Percentiles rank a stretch among this genome's conserved stretches.
Conservation (phyloP, 2,329 filamentous ascomycete genomes). For the Tothia fuscella region DNA sequence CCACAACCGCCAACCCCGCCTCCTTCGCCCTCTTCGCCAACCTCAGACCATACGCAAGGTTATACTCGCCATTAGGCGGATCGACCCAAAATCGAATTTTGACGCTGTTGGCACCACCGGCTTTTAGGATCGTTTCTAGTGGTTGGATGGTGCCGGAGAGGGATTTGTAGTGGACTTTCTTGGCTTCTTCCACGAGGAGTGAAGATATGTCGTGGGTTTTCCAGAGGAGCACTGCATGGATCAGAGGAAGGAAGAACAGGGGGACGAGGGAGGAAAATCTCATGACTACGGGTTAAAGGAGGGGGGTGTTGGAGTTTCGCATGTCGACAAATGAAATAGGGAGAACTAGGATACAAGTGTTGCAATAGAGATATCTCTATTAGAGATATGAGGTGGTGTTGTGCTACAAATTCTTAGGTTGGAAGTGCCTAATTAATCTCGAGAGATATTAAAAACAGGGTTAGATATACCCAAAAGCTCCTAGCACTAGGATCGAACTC, state of each 20-base stretch:
- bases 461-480: too few species aligned
- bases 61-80: conserved; percentile 50
- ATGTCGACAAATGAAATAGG: too few species aligned
- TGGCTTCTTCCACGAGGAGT: conserved; percentile 1
- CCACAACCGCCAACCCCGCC: conserved; percentile 47
- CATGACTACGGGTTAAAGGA: not conserved
- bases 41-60: conserved; percentile 57
- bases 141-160: not conserved
- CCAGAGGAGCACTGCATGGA: not conserved
- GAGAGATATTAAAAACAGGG: too few species aligned
- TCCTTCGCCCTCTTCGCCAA: conserved; percentile 54
- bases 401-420: too few species aligned
- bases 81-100: conserved; percentile 36
- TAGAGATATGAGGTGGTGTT: too few species aligned
- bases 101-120: conserved; percentile 7
- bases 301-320: too few species aligned
- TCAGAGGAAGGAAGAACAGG: too few species aligned
- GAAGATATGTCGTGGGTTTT: conserved; percentile 10
- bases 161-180: not conserved
- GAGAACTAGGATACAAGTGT: too few species aligned
- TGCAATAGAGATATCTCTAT: too few species aligned
- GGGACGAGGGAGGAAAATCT: not conserved
- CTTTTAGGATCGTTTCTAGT: conserved; percentile 6
- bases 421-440: too few species aligned
- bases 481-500: too few species aligned